Percentiles rank a stretch among this genome's conserved stretches.
phyloP scores from a whole-genome alignment of 192 early-diverging fungal genomes.

The Linnemannia hyalina region DNA sequence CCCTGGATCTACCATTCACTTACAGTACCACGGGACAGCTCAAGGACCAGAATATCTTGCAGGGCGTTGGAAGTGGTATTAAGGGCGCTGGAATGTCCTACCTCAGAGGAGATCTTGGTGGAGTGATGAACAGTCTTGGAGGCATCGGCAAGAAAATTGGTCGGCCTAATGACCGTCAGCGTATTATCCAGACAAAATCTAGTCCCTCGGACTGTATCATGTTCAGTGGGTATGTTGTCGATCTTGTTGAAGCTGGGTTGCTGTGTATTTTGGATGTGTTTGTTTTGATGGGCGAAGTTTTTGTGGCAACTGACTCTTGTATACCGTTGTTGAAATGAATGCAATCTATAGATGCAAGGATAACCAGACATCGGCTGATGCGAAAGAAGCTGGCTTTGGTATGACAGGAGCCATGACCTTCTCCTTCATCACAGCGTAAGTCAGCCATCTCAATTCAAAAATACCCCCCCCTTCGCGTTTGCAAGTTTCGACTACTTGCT shows the following conservation, averaged over 20 bases:
- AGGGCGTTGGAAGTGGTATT: slow-evolving; percentile 60
- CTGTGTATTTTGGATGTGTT: not conserved
- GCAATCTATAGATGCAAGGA: slow-evolving; percentile 73
- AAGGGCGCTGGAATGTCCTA: slow-evolving; percentile 64
- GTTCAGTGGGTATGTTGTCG: slow-evolving; percentile 76
- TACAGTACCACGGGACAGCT: slow-evolving; percentile 77
- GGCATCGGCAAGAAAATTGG: slow-evolving; percentile 63
- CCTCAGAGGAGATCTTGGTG: slow-evolving; percentile 59
- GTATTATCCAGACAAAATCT: slow-evolving; percentile 51
- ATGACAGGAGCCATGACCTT: slow-evolving; percentile 85
- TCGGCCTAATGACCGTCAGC: slow-evolving; percentile 29
- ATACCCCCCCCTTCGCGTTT: too few relatives aligned
- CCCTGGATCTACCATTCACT: slow-evolving; percentile 83
- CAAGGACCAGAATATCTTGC: slow-evolving; percentile 63
- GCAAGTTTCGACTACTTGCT: not conserved
- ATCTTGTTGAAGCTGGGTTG: not conserved
- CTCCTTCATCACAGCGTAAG: slow-evolving; percentile 71
- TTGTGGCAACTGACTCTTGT: not conserved
- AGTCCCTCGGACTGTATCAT: slow-evolving; percentile 81
- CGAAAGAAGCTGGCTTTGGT: slow-evolving; percentile 65
- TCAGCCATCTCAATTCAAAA: not conserved
- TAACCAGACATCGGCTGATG: slow-evolving; percentile 86
- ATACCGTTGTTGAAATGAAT: not conserved
- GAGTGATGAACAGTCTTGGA: slow-evolving; percentile 55
- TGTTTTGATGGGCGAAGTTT: not conserved